Evolutionary conservation across 2,329 filamentous ascomycete genomes (phyloP), one percentile per base, ranked within the genome.

Genomic region (Epichloe brachyelytri): DNA sequence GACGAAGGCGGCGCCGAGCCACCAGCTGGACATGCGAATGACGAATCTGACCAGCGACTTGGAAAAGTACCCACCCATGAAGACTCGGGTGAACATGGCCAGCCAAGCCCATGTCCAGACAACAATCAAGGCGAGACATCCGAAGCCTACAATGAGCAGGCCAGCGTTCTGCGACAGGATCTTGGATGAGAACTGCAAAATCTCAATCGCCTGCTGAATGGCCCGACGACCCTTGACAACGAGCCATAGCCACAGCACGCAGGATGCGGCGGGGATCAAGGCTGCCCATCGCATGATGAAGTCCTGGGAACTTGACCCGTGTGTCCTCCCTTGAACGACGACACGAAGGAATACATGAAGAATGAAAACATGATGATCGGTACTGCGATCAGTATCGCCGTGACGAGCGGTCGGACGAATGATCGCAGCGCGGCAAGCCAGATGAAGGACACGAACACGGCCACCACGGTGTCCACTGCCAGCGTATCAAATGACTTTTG

Each of bases 31-130:
- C 17, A 85, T 72, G 62, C 88, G 85, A 62, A 97, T 88, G 60
- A 95, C 78, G 68, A 94, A 96, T 41, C 67, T 65, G 0, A 75
- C 71, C 33, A 83, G 71, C 19, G 65, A 71, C 54, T 77, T 79
- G 15, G 82, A 81, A 57, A 91, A 82, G 65, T 90, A 86, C 0
- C 93, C 93, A n/a, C 88, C 88, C 53, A 97, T 80, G 66, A 98
- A 98, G 53, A 97, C 83, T 43, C 89, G 80, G 7, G 90, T 91
- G 67, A 98, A 97, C 89, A 98, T 96, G 59, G 83, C 82, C 58
- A 97, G 80, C 93, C 93, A 98, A 6, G 86, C 67, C 93, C 93
- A 98, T 0, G 90, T 96, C 85, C 90, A 97, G 14, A 80, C 71
- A 10, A 96, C 86, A 43, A 95, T 85, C 26, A 83, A 72, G 6